Conservation (phyloP, 148 eudicot species). For the Persicaria tinctoria region DNA sequence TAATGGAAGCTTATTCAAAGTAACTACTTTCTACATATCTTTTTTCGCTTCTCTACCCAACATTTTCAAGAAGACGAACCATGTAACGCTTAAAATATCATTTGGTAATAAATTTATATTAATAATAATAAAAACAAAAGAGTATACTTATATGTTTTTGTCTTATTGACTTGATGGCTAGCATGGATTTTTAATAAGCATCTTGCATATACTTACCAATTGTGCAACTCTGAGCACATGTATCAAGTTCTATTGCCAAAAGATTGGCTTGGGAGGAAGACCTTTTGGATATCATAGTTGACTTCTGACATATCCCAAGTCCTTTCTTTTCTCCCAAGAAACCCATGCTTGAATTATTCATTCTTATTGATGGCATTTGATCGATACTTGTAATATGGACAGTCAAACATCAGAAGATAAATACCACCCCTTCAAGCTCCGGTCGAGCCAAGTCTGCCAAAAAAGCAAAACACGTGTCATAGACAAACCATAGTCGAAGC, state of each 20-base stretch:
- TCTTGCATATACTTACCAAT: constrained; percentile 38
- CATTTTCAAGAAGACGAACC: background rate
- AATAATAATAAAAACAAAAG: no score
- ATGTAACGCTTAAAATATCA: no score
- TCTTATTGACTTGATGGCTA: no score
- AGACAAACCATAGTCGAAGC: background rate
- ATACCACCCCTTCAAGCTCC: constrained; percentile 19
- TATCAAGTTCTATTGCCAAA: constrained; percentile 29
- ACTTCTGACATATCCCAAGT: constrained; percentile 65
- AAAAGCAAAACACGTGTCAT: background rate
- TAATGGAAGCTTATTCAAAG: background rate
- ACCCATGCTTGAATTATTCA: constrained; percentile 59
- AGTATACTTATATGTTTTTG: background rate
- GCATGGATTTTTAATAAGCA: background rate
- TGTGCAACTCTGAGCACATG: constrained; percentile 26
- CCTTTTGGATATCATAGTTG: constrained; percentile 58
- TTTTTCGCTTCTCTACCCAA: background rate
- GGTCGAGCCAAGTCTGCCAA: constrained; percentile 17
- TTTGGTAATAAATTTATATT: no score
- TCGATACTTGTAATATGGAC: constrained; percentile 28
- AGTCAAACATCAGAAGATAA: constrained; percentile 38
- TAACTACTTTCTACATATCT: background rate
- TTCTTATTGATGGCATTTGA: constrained; percentile 88
- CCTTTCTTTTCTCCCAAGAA: constrained; percentile 62
- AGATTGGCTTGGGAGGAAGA: constrained; percentile 45